A percentile compares a stretch with the other conserved stretches of the same genome.
These are phyloP conservation scores for Globisporangium acanthophoron DNA, from an alignment of 352 stramenopile genomes.

Conservation along the genomic window DNA sequence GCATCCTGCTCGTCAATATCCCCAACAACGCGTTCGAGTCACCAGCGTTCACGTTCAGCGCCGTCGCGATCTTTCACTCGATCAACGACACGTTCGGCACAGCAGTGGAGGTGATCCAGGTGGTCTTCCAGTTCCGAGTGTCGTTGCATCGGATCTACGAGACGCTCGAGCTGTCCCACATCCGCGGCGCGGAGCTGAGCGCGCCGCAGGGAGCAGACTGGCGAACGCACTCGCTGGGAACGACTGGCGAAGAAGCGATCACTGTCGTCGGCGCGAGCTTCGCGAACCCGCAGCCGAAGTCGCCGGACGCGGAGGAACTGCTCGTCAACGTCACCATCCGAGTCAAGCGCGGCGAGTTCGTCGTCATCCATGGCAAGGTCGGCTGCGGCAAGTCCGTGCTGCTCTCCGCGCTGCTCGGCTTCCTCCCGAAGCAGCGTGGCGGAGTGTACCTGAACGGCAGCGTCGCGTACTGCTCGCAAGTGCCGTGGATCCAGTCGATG, in stretches of 20 bases:
- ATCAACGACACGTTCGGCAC: constrained; percentile 30
- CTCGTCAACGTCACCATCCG: constrained; percentile 46
- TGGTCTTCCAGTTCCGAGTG: constrained; percentile 20
- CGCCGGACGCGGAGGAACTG: constrained; percentile 25
- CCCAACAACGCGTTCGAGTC: constrained; percentile 21
- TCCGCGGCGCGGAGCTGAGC: not conserved
- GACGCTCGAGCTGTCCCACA: constrained; percentile 11
- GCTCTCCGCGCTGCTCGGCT: constrained; percentile 39
- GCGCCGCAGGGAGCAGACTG: not conserved
- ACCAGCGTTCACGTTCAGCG: constrained; percentile 27
- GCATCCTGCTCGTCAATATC: constrained; percentile 20
- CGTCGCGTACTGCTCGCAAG: constrained; percentile 86
- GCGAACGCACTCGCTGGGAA: constrained; percentile 4
- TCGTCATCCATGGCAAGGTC: constrained; percentile 53
- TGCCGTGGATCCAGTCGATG: constrained; percentile 95
- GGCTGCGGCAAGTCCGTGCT: constrained; percentile 63
- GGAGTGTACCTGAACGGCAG: constrained; percentile 29
- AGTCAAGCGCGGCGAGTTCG: constrained; percentile 37
- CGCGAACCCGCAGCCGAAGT: constrained; percentile 14
- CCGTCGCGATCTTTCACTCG: constrained; percentile 30
- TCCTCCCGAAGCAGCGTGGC: constrained; percentile 37
- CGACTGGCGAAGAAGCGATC: constrained; percentile 18
- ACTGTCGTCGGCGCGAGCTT: constrained; percentile 40
- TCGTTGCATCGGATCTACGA: constrained; percentile 23
- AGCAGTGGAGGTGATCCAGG: constrained; percentile 15